Evolutionary conservation across 2,329 filamentous ascomycete genomes (phyloP).

Genomic region (Fusarium protoensiforme): DNA sequence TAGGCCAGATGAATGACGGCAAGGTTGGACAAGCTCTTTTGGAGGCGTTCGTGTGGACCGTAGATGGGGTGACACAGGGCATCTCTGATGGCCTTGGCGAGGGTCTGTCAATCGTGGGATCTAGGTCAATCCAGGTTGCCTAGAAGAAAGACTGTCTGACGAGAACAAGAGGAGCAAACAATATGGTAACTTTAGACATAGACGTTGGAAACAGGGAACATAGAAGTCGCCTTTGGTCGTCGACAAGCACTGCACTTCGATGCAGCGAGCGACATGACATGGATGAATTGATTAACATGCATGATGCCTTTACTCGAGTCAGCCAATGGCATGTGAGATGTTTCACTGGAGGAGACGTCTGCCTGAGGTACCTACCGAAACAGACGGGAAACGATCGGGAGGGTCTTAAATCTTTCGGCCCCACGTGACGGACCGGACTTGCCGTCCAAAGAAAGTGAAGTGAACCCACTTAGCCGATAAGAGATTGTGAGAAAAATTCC

Average conservation of each 20-base stretch:
- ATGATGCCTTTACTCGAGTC: not conserved
- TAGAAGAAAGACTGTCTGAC: not conserved
- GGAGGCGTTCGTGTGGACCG: conserved; percentile 68
- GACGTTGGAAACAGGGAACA: not conserved
- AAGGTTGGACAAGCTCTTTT: conserved; percentile 69
- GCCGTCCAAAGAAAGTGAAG: not conserved
- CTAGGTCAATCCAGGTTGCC: conserved; percentile 10
- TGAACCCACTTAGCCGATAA: conserved; percentile 1
- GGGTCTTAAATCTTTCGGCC: not conserved
- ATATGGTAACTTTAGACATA: conserved; percentile 4
- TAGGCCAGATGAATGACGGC: conserved; percentile 72
- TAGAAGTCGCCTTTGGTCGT: not conserved
- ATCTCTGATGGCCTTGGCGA: conserved; percentile 71
- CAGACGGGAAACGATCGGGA: no score
- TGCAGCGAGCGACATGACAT: not conserved
- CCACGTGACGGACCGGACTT: conserved; percentile 23
- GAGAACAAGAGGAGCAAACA: not conserved
- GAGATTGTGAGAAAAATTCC: conserved; percentile 5
- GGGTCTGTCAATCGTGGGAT: conserved; percentile 43
- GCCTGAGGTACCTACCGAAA: not conserved
- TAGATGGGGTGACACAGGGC: conserved; percentile 73
- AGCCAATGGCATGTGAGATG: not conserved
- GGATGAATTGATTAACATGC: not conserved
- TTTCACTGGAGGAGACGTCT: not conserved
- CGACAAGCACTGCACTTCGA: not conserved